These are phyloP conservation scores for Cercospora sp. DNA, from an alignment of 2,329 filamentous ascomycete species.

Conservation along the genomic window DNA sequence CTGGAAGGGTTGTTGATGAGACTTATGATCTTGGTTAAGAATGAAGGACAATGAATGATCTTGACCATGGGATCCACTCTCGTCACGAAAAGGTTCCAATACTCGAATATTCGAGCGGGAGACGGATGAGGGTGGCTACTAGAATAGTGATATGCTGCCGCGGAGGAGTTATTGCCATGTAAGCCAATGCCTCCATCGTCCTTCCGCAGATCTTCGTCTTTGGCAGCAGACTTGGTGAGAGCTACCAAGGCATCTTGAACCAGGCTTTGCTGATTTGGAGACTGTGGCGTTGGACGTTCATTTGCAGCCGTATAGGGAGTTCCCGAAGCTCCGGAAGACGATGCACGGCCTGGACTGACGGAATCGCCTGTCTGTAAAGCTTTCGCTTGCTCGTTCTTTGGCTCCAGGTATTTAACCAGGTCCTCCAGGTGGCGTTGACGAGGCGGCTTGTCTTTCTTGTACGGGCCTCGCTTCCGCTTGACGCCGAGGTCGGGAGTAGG, in stretches of 20 bases:
- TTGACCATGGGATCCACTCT: constrained; percentile 35
- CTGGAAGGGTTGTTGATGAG: constrained; percentile 22
- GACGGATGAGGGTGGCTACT: constrained; percentile 22
- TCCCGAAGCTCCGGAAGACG: constrained; percentile 11
- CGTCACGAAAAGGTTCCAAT: constrained; percentile 32
- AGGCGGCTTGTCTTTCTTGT: constrained; percentile 35
- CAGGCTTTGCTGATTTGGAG: constrained; percentile 26
- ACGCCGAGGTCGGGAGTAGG: constrained; percentile 29
- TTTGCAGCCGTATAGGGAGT: background rate
- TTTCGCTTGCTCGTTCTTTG: constrained; percentile 18
- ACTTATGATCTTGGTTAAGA: constrained; percentile 24
- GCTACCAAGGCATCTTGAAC: constrained; percentile 34
- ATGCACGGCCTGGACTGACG: constrained; percentile 16
- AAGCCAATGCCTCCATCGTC: constrained; percentile 19
- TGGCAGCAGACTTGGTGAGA: constrained; percentile 29
- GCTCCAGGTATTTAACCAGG: constrained; percentile 33
- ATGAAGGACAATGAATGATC: constrained; percentile 33
- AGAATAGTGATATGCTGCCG: background rate
- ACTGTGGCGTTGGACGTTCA: constrained; percentile 8
- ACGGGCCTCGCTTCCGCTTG: constrained; percentile 36
- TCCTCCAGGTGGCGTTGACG: constrained; percentile 35
- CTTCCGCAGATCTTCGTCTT: constrained; percentile 24
- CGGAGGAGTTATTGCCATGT: background rate
- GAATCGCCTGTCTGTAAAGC: background rate
- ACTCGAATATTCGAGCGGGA: constrained; percentile 27